Evolutionary conservation across 768 basidiomycete species (phyloP).

Genomic region (Tricholoma flavovirens): DNA sequence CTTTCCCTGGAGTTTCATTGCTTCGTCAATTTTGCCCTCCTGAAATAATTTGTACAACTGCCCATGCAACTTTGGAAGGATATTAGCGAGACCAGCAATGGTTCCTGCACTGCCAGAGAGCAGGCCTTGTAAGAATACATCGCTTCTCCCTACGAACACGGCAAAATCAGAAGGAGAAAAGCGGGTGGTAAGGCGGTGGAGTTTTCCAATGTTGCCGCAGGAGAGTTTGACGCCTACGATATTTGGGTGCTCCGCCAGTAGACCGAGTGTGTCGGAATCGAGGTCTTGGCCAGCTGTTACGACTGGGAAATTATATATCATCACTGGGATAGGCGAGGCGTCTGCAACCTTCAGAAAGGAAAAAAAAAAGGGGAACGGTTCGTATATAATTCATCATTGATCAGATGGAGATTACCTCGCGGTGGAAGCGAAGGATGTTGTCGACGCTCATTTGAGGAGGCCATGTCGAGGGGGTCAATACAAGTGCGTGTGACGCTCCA

Average conservation of each 20-base stretch:
- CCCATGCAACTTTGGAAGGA: conserved; percentile 54
- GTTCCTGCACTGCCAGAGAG: conserved; percentile 57
- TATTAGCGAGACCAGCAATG: conserved; percentile 60
- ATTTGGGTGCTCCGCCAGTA: conserved; percentile 72
- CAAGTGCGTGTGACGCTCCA: conserved; percentile 76
- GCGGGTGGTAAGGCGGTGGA: conserved; percentile 63
- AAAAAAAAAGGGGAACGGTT: background rate
- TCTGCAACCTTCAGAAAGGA: conserved; percentile 62
- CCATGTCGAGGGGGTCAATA: conserved; percentile 72
- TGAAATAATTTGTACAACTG: conserved; percentile 43
- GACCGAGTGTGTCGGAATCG: conserved; percentile 69
- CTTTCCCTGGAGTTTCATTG: conserved; percentile 53
- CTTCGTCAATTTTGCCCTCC: conserved; percentile 51
- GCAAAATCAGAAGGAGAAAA: conserved; percentile 52
- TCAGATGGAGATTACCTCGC: conserved; percentile 37
- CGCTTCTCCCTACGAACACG: conserved; percentile 72
- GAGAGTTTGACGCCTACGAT: conserved; percentile 85
- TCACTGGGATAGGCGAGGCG: conserved; percentile 59
- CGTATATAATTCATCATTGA: background rate
- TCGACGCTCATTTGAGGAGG: conserved; percentile 56
- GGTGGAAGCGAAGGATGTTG: conserved; percentile 61
- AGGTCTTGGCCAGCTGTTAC: conserved; percentile 82
- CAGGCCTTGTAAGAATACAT: conserved; percentile 60
- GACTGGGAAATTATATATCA: conserved; percentile 84
- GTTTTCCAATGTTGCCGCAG: conserved; percentile 81